Percentiles rank a stretch among this genome's conserved stretches.
Conservation (phyloP, 768 basidiomycete genomes). For the Termitomyces sp. region DNA sequence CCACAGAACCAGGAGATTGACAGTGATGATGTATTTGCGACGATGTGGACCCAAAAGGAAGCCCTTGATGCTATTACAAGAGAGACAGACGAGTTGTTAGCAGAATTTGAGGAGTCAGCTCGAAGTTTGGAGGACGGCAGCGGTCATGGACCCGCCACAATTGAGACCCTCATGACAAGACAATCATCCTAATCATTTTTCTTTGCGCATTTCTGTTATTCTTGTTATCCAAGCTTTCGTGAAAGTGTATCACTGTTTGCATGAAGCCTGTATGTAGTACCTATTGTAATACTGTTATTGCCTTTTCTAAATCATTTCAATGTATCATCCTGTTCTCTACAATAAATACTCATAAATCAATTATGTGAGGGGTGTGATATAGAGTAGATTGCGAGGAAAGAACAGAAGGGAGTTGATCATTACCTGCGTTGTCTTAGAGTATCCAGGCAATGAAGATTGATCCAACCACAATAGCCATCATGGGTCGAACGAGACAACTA, state of each 20-base stretch:
- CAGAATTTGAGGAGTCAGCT: conserved; percentile 47
- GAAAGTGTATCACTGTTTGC: conserved; percentile 1
- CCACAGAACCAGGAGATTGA: conserved; percentile 24
- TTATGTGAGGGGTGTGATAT: neutral
- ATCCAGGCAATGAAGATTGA: conserved; percentile 16
- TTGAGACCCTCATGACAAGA: neutral
- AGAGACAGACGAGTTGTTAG: conserved; percentile 52
- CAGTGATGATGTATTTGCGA: conserved; percentile 26
- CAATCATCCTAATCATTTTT: neutral
- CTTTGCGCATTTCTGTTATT: neutral
- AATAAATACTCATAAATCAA: neutral
- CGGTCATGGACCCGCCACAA: conserved; percentile 20
- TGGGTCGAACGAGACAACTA: conserved; percentile 7
- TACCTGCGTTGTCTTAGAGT: conserved; percentile 6
- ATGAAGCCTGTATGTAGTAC: conserved; percentile 8
- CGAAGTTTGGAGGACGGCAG: conserved; percentile 23
- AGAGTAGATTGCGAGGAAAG: neutral
- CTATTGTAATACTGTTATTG: neutral
- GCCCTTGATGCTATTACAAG: conserved; percentile 45
- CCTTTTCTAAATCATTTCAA: conserved; percentile 1
- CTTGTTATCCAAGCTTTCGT: neutral
- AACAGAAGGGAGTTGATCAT: neutral
- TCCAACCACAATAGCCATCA: conserved; percentile 20
- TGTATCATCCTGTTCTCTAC: neutral
- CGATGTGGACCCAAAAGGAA: conserved; percentile 48